Evolutionary conservation across 306 rosid genomes (phyloP).

Genomic region (Corylus heterophylla): DNA sequence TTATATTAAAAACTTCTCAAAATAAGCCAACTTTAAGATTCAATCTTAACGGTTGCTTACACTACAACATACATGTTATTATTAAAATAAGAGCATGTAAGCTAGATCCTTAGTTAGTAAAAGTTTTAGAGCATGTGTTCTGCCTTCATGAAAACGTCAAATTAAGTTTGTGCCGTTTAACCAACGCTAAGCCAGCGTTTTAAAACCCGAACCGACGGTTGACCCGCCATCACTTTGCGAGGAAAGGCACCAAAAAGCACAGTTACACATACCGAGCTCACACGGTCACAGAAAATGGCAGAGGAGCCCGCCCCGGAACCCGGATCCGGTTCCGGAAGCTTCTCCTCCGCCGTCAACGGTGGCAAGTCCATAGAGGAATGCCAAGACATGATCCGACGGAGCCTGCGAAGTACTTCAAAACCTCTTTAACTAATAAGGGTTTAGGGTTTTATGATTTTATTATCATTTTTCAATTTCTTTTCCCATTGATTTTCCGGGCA

Average conservation of each 20-base stretch:
- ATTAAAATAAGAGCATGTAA: too few relatives aligned
- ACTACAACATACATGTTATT: too few relatives aligned
- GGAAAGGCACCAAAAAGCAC: neutral
- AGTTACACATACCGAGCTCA: neutral
- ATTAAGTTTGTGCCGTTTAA: neutral
- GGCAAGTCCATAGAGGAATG: constrained; percentile 54
- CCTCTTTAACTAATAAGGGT: neutral
- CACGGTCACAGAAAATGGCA: constrained; percentile 24
- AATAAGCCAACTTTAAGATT: too few relatives aligned
- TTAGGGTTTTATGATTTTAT: constrained; percentile 9
- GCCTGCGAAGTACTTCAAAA: constrained; percentile 51
- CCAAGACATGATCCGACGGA: constrained; percentile 60
- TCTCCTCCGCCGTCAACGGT: constrained; percentile 30
- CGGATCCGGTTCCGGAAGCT: constrained; percentile 31
- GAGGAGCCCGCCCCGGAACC: constrained; percentile 45
- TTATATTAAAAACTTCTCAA: too few relatives aligned
- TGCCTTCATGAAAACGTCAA: neutral
- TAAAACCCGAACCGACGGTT: neutral
- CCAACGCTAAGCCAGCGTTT: neutral
- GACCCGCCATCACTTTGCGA: constrained; percentile 8
- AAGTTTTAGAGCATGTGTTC: too few relatives aligned
- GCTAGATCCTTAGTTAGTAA: too few relatives aligned
- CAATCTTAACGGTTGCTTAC: too few relatives aligned
- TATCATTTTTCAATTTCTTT: neutral
- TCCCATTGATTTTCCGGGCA: neutral